A percentile compares a stretch with the other conserved stretches of the same genome.
Evolutionary conservation across 306 rosid species (phyloP).

Genomic region (Glycine tomentella): DNA sequence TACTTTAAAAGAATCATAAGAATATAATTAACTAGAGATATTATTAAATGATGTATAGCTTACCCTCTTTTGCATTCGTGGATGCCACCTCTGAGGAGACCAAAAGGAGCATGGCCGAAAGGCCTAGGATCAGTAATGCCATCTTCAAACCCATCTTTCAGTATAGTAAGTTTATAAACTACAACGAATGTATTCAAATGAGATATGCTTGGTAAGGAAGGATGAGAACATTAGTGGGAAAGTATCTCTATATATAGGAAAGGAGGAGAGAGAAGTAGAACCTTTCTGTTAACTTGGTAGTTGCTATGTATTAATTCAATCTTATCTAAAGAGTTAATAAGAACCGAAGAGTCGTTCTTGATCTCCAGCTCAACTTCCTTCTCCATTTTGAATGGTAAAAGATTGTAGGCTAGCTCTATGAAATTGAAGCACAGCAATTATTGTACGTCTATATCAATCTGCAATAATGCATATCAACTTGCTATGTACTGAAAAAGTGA

Average conservation of each 20-base stretch:
- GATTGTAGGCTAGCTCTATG: neutral
- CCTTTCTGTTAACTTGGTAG: neutral
- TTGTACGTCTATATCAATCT: neutral
- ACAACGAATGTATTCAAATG: neutral
- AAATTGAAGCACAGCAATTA: neutral
- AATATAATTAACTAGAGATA: too few relatives aligned
- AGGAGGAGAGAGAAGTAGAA: neutral
- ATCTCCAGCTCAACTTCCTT: neutral
- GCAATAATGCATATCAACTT: neutral
- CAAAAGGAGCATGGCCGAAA: constrained; percentile 52
- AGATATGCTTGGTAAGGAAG: neutral
- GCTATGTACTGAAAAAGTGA: neutral
- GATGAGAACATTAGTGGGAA: neutral
- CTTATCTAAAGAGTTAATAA: constrained; percentile 3
- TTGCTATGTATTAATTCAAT: constrained; percentile 36
- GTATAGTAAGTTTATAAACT: neutral
- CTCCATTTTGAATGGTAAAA: neutral
- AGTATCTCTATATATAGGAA: constrained; percentile 41
- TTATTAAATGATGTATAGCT: neutral
- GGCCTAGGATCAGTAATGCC: constrained; percentile 39
- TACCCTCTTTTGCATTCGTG: constrained; percentile 49
- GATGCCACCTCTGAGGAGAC: constrained; percentile 45
- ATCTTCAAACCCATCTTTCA: constrained; percentile 55
- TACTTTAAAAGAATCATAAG: neutral
- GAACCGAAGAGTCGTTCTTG: neutral